Conservation (phyloP, 129 eudicot species). For the Silybum marianum region DNA sequence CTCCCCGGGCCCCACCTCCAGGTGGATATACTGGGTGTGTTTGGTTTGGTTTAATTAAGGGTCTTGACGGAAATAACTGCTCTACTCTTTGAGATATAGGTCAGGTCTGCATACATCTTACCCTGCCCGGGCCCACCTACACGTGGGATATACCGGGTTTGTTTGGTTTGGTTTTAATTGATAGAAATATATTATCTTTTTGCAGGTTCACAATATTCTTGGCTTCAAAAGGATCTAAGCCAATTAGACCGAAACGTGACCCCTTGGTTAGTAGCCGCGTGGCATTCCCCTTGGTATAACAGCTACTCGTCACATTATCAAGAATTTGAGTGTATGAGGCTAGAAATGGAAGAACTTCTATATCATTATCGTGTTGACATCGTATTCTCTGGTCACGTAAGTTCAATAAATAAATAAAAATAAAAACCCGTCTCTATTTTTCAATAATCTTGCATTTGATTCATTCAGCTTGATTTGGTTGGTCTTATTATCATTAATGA, state of each 20-base stretch:
- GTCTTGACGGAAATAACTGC: background rate
- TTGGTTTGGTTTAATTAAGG: too few relatives aligned
- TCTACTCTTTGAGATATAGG: background rate
- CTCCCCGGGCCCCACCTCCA: background rate
- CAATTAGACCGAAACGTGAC: slow-evolving; percentile 61
- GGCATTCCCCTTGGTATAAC: slow-evolving; percentile 98
- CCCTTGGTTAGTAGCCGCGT: slow-evolving; percentile 91
- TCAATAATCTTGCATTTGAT: background rate
- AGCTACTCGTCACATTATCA: slow-evolving; percentile 93
- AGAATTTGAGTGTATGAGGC: slow-evolving; percentile 93
- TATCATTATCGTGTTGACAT: slow-evolving; percentile 66
- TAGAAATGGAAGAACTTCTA: slow-evolving; percentile 71
- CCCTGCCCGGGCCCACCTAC: background rate
- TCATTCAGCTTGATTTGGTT: background rate
- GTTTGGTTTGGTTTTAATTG: background rate
- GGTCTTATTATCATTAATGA: background rate
- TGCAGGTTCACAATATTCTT: slow-evolving; percentile 72
- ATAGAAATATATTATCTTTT: background rate
- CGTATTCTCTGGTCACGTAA: slow-evolving; percentile 93
- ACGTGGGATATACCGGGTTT: background rate
- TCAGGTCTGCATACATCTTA: background rate
- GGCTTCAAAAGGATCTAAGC: slow-evolving; percentile 68
- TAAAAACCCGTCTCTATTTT: background rate
- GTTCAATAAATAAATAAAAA: slow-evolving; percentile 8
- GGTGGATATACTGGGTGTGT: background rate